Evolutionary conservation across 2,329 filamentous ascomycete genomes (phyloP).

Genomic region (Fusarium proliferatum): DNA sequence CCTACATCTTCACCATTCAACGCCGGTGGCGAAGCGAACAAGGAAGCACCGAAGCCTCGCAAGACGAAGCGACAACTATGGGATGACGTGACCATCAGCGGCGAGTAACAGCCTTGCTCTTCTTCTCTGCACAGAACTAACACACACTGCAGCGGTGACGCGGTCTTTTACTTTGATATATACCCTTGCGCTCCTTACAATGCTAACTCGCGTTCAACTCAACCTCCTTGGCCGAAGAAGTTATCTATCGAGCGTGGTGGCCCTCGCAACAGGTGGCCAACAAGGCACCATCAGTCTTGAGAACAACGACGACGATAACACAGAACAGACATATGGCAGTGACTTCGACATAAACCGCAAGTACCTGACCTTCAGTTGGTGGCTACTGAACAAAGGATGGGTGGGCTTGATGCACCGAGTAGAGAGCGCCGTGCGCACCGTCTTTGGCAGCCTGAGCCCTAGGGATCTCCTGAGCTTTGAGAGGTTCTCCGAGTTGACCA

Average conservation of each 20-base stretch:
- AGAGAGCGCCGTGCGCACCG: conserved; percentile 84
- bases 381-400: conserved; percentile 93
- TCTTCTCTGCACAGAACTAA: conserved; percentile 13
- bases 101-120: conserved; percentile 62
- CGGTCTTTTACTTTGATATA: conserved; percentile 93
- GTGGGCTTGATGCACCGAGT: conserved; percentile 84
- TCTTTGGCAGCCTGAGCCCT: conserved; percentile 89
- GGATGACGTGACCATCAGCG: conserved; percentile 97
- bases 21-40: conserved; percentile 48
- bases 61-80: conserved; percentile 94
- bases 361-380: conserved; percentile 98
- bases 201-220: conserved; percentile 94
- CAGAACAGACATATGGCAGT: conserved; percentile 84
- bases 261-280: conserved; percentile 80
- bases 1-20: conserved; percentile 65
- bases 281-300: conserved; percentile 87
- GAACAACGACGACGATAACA: conserved; percentile 90
- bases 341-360: conserved; percentile 97
- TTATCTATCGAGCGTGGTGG: conserved; percentile 95
- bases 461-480: conserved; percentile 88
- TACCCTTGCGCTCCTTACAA: conserved; percentile 85
- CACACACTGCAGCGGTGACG: conserved; percentile 75
- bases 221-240: conserved; percentile 95
- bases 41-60: conserved; percentile 61
- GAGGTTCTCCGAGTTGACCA: conserved; percentile 80